Evolutionary conservation across 345 rosid species (phyloP).

Genomic region (Geranium rotundifolium): DNA sequence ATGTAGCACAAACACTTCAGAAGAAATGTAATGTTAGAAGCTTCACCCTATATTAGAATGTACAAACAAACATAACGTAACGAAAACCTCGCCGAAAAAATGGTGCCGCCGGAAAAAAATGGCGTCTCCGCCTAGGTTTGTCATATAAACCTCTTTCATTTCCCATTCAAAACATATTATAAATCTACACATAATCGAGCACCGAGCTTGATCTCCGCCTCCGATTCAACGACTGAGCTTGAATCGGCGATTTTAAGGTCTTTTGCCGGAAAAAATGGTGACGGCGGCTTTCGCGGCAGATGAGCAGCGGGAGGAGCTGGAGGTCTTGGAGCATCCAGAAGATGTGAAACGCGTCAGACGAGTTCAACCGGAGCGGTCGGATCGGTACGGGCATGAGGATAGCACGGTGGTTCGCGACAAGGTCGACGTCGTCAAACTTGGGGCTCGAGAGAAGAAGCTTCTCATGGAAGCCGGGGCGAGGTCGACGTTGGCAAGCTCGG

Average conservation of each 20-base stretch:
- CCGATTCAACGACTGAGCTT: no score
- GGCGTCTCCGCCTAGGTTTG: conserved; percentile 13
- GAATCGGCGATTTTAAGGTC: no score
- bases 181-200: no score
- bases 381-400: conserved; percentile 1
- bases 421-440: conserved; percentile 24
- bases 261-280: conserved; percentile 6
- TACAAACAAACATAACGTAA: no score
- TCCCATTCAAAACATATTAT: background rate
- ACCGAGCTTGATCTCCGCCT: no score
- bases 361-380: conserved; percentile 30
- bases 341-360: conserved; percentile 22
- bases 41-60: no score
- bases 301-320: conserved; percentile 23
- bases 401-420: conserved; percentile 18
- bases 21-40: no score
- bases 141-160: no score
- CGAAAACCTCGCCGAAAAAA: no score
- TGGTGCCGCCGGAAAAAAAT: no score
- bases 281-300: conserved; percentile 20
- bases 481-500: conserved; percentile 31
- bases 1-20: no score
- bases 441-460: no score
- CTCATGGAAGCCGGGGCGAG: conserved; percentile 22
- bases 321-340: conserved; percentile 18